Evolutionary conservation across 768 basidiomycete species (phyloP).

Genomic region (Artomyces pyxidatus): DNA sequence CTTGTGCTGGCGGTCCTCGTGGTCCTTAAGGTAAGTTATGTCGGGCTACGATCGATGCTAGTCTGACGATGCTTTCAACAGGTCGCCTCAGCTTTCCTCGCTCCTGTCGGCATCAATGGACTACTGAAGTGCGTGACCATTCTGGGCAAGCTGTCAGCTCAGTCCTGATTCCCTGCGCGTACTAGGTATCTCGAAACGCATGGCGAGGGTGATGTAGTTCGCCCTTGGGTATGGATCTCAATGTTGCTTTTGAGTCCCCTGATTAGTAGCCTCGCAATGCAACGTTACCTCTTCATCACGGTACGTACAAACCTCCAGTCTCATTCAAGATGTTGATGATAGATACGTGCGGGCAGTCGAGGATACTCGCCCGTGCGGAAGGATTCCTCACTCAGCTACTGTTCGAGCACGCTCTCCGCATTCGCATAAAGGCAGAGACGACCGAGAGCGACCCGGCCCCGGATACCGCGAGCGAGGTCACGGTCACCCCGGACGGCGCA

Average conservation of each 20-base stretch:
- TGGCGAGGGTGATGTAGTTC: conserved; percentile 38
- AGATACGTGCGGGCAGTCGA: conserved; percentile 18
- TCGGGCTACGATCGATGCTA: not conserved
- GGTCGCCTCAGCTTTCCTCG: conserved; percentile 19
- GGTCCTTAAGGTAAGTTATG: not conserved
- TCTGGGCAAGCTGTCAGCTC: too few relatives aligned
- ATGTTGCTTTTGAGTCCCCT: conserved; percentile 43
- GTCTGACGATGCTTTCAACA: not conserved
- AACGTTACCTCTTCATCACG: conserved; percentile 42
- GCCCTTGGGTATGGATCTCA: conserved; percentile 65
- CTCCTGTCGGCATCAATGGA: conserved; percentile 25
- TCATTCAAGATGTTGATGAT: not conserved
- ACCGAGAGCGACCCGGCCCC: conserved; percentile 10
- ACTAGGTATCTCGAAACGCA: conserved; percentile 48
- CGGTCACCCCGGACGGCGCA: not conserved
- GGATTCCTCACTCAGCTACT: conserved; percentile 44
- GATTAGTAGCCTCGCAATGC: conserved; percentile 34
- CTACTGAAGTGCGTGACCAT: conserved; percentile 23
- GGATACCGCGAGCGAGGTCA: not conserved
- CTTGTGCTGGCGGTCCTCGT: conserved; percentile 2
- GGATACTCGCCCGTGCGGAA: conserved; percentile 32
- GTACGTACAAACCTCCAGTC: conserved; percentile 12
- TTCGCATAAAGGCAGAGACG: conserved; percentile 39
- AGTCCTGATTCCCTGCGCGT: not conserved
- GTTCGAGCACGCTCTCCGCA: conserved; percentile 47